A percentile compares a stretch with the other conserved stretches of the same genome.
phyloP scores from a whole-genome alignment of 306 rosid genomes.

The Parietaria judaica region DNA sequence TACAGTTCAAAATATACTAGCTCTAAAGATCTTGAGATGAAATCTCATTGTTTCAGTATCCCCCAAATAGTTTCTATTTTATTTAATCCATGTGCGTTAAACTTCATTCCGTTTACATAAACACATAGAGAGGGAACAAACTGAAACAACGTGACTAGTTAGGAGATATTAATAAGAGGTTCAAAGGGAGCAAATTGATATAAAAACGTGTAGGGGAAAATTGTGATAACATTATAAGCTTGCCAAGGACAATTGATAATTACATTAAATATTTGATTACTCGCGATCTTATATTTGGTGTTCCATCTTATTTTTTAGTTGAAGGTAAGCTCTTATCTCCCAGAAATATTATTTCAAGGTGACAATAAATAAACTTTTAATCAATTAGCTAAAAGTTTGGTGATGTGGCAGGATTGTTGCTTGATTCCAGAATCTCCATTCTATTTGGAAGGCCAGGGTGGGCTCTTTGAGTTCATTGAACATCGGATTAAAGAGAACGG shows the following conservation, averaged over 20 bases:
- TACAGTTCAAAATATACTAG: constrained; percentile 11
- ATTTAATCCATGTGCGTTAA: no score
- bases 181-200: no score
- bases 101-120: no score
- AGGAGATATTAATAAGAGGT: no score
- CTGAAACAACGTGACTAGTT: no score
- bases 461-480: constrained; percentile 73
- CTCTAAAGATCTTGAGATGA: neutral
- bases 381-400: neutral
- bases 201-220: no score
- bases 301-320: neutral
- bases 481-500: constrained; percentile 79
- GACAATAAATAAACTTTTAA: neutral
- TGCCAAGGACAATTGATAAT: no score
- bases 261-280: no score
- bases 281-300: constrained; percentile 16
- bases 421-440: constrained; percentile 96
- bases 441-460: constrained; percentile 87
- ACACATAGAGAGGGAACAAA: no score
- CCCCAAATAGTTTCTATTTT: no score
- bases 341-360: constrained; percentile 5
- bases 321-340: neutral
- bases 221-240: no score
- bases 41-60: no score
- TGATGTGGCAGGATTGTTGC: constrained; percentile 86